phyloP scores from a whole-genome alignment of 768 basidiomycete genomes.

The Tylopilus sp. region DNA sequence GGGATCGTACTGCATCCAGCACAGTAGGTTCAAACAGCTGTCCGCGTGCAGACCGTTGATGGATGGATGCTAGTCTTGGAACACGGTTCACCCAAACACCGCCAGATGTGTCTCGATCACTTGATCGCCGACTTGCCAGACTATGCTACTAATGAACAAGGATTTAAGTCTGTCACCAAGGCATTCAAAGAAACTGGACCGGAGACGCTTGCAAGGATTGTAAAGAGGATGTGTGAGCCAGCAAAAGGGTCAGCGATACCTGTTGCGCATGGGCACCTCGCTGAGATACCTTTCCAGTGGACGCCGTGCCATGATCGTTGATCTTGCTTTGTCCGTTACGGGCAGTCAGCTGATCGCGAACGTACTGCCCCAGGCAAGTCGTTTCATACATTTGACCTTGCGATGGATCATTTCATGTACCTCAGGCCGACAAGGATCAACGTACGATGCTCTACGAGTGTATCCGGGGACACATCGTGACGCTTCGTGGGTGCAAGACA shows the following conservation, averaged over 20 bases:
- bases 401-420: slow-evolving; percentile 8
- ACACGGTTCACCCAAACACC: slow-evolving; percentile 76
- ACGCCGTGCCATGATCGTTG: slow-evolving; percentile 82
- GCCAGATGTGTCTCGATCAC: slow-evolving; percentile 73
- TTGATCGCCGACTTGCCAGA: slow-evolving; percentile 73
- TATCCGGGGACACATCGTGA: slow-evolving; percentile 84
- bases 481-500: slow-evolving; percentile 86
- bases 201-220: slow-evolving; percentile 69
- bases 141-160: slow-evolving; percentile 80
- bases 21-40: slow-evolving; percentile 51
- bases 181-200: slow-evolving; percentile 82
- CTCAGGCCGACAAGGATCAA: slow-evolving; percentile 82
- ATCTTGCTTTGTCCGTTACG: slow-evolving; percentile 77
- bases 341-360: slow-evolving; percentile 85
- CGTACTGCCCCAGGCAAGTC: slow-evolving; percentile 68
- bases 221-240: slow-evolving; percentile 82
- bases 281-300: slow-evolving; percentile 40
- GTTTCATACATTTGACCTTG: not conserved
- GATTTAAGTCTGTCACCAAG: slow-evolving; percentile 84
- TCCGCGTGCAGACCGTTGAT: slow-evolving; percentile 2
- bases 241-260: slow-evolving; percentile 59
- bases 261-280: not conserved
- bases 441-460: slow-evolving; percentile 79
- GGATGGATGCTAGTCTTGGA: slow-evolving; percentile 58
- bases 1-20: slow-evolving; percentile 86